phyloP scores from a whole-genome alignment of 352 stramenopile genomes.

The Pythium aristosporum region DNA sequence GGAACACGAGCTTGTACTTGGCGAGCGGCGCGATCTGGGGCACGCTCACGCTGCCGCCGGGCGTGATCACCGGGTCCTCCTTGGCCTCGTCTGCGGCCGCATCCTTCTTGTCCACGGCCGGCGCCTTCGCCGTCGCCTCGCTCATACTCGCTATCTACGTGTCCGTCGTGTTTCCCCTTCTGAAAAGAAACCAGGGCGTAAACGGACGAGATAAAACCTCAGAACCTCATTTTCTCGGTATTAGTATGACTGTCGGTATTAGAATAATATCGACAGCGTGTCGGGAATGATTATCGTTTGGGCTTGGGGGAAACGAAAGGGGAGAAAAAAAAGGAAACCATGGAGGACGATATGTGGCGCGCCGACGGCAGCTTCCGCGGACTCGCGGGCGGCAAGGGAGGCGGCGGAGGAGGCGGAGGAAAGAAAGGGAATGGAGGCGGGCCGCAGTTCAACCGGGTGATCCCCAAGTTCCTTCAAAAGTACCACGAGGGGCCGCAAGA shows the following conservation, averaged over 20 bases:
- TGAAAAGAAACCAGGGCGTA: not conserved
- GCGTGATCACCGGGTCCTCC: constrained; percentile 24
- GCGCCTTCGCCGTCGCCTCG: constrained; percentile 17
- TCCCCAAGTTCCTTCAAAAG: constrained; percentile 83
- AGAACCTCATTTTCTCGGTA: not conserved
- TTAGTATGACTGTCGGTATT: no score
- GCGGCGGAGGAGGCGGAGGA: not conserved
- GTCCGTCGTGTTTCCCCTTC: not conserved
- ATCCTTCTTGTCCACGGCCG: constrained; percentile 22
- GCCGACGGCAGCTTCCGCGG: constrained; percentile 72
- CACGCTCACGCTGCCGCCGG: constrained; percentile 33
- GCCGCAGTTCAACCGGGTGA: constrained; percentile 77
- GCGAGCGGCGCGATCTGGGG: constrained; percentile 89
- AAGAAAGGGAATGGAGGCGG: constrained; percentile 37
- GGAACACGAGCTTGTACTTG: constrained; percentile 95
- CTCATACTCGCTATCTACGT: constrained; percentile 14
- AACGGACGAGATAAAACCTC: not conserved
- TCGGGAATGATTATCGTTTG: not conserved
- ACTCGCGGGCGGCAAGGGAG: constrained; percentile 25
- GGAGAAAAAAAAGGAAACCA: constrained; percentile 19
- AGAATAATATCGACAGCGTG: constrained; percentile 9
- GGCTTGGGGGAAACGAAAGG: not conserved
- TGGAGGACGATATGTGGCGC: constrained; percentile 77
- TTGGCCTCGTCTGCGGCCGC: constrained; percentile 17
- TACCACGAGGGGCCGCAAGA: constrained; percentile 46